Base-by-base conservation (phyloP, 257 asterid species). In the Paulownia fortunei region DNA sequence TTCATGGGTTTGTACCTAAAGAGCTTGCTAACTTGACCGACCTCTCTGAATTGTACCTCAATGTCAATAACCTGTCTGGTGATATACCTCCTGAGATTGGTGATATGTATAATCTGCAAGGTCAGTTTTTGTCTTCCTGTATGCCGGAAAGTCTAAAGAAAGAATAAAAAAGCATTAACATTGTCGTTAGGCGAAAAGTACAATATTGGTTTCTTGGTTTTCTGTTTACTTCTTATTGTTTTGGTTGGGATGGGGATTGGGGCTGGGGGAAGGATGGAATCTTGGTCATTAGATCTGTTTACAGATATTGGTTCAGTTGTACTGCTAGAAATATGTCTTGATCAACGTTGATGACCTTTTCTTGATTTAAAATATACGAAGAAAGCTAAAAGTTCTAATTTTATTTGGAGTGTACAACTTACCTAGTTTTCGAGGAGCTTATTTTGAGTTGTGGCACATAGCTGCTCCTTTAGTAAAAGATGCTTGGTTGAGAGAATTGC, bases 31-130 rank as follows among this genome's bases (percentile, higher is more conserved):
- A 80, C 69, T 86, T 96, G 85, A 79, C 90, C 77, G 85, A 82
- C 79, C 95, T 96, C 64, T 80, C 94, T 21, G 98, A 96, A 79
- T 86, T 96, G 92, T 96, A 96, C 84, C 97, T 96, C 80, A 86
- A 92, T 83, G 93, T 96, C n/a, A 96, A 96, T 82, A 65, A 80
- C 69, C 93, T 96, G 62, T 88, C 95, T 21, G 98, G 98, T 55
- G 86, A 78, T 77, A 86, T 96, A 4, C 99, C 99, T 47, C 79
- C 91, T 52, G 89, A 89, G 87, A 84, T 96, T 81, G 97, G 89
- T 46, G 78, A 69, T 51, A 77, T 96, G 95, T 30, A 87, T 30
- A 89, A 81, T 86, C 86, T 96, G 27, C 96, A 93, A 92, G 99
- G 99, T 92, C 26, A 32, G 83, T 41, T 84, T 76, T 68, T 70